Conservation (phyloP, 176 grass and related monocot species). For the Elaeis guineensis region DNA sequence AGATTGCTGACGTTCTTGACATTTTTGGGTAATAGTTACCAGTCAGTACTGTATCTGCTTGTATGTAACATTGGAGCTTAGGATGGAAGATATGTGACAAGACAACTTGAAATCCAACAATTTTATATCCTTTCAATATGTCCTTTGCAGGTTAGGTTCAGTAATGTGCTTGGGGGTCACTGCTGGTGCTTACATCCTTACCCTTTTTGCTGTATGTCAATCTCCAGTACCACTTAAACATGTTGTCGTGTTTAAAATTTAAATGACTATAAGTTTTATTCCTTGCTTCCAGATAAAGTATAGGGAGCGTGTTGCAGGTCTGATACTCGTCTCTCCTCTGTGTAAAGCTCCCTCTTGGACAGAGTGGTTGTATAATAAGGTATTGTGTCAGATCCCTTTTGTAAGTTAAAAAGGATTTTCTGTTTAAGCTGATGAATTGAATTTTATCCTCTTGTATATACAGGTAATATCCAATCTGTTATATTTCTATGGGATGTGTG, state of each 20-base stretch:
- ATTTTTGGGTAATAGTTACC: constrained; percentile 10
- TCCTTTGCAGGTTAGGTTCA: constrained; percentile 7
- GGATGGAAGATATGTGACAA: neutral
- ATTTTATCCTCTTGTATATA: neutral
- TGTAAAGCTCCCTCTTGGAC: constrained; percentile 21
- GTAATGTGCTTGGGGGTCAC: constrained; percentile 22
- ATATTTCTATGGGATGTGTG: constrained; percentile 29
- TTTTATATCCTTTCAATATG: neutral
- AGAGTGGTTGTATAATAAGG: constrained; percentile 22
- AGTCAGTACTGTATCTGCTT: neutral
- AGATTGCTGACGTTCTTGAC: constrained; percentile 15
- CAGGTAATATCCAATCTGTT: constrained; percentile 17
- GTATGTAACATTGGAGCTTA: neutral
- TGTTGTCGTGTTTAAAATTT: neutral
- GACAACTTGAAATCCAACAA: no score
- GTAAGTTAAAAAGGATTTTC: neutral
- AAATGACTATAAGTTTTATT: neutral
- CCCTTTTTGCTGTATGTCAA: constrained; percentile 19
- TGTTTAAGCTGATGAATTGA: no score
- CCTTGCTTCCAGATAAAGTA: constrained; percentile 12
- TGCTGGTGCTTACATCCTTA: constrained; percentile 19
- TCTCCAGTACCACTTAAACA: neutral
- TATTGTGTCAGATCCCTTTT: constrained; percentile 1
- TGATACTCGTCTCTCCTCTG: constrained; percentile 18
- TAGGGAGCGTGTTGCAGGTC: constrained; percentile 14